Evolutionary conservation across 2,329 filamentous ascomycete genomes (phyloP), one percentile per base, ranked within the genome.

Genomic region (Fusarium veterinarium): DNA sequence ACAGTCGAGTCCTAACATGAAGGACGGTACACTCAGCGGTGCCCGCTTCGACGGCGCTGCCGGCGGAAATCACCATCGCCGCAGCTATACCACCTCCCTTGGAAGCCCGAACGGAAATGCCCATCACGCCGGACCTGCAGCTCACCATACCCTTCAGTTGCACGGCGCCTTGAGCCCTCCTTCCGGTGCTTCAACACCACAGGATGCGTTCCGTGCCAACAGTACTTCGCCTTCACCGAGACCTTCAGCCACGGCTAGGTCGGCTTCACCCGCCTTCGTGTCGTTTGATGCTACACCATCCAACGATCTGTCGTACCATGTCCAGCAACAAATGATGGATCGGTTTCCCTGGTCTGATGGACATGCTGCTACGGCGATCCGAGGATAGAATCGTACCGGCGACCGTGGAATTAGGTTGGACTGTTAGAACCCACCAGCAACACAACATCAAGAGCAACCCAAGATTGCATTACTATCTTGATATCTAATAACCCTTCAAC

Each of bases 351-450:
- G 81, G 78, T 80, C 81, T 60, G 86, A 89, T 64, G 77, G 85
- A 77, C 84, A 88, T 79, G 76, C 85, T 60, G 81, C 85, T 48
- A 85, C 86, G 77, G 86, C 87, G 45, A 90, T 84, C 63, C 80
- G 80, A 62, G 81, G 83, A 59, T 84, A 81, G 79, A 61, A 66
- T 40, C 62, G 62, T 41, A 44, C 38, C 40, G 70, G 71, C 49
- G 69, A 76, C 60, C 71, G 73, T 65, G 60, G 52, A 38, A 42
- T 59, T 55, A 65, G 48, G 35, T 48, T 67, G 58, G 62, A 60
- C 48, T 56, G 59, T 58, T 74, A 45, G 70, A 37, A 52, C 40
- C 41, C 58, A 71, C 45, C 53, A 46, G 44, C 42, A 56, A 66
- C 46, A 60, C 57, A 19, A 41, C 51, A 64, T 46, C 42, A 66